phyloP scores from a whole-genome alignment of 495 filamentous ascomycete genomes.

The Lepraria neglecta region DNA sequence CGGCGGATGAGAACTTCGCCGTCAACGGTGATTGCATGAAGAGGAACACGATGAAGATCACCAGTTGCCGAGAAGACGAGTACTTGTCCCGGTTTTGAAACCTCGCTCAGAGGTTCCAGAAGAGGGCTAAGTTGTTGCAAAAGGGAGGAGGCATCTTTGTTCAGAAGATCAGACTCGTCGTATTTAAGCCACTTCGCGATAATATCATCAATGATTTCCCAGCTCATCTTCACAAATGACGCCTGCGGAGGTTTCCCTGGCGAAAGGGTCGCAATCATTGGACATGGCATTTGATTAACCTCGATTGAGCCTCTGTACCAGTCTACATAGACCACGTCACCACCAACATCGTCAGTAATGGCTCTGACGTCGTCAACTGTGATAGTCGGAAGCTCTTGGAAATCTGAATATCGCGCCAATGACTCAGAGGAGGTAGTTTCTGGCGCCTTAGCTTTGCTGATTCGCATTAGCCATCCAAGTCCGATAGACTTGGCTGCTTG shows the following conservation, averaged over 20 bases:
- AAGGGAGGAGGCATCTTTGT: background rate
- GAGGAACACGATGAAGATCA: constrained; percentile 3
- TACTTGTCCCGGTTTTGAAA: background rate
- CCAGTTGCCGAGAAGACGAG: constrained; percentile 1
- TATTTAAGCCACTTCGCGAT: background rate
- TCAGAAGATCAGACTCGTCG: background rate
- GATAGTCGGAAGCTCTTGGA: no score
- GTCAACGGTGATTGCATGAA: constrained; percentile 1
- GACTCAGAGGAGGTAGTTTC: background rate
- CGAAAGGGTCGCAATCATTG: background rate
- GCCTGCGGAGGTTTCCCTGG: background rate
- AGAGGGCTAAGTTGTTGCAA: background rate
- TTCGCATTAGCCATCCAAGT: background rate
- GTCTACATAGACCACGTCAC: background rate
- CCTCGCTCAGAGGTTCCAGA: background rate
- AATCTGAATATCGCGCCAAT: background rate
- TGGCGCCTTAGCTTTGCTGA: background rate
- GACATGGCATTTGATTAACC: background rate
- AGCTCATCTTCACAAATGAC: background rate
- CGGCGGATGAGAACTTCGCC: constrained; percentile 5
- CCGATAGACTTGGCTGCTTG: background rate
- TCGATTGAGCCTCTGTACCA: background rate
- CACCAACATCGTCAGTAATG: background rate
- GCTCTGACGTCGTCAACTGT: background rate
- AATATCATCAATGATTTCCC: background rate